These are phyloP conservation scores for Blastobotrys serpentis DNA, from an alignment of 1,139 yeast genomes.

Conservation along the genomic window DNA sequence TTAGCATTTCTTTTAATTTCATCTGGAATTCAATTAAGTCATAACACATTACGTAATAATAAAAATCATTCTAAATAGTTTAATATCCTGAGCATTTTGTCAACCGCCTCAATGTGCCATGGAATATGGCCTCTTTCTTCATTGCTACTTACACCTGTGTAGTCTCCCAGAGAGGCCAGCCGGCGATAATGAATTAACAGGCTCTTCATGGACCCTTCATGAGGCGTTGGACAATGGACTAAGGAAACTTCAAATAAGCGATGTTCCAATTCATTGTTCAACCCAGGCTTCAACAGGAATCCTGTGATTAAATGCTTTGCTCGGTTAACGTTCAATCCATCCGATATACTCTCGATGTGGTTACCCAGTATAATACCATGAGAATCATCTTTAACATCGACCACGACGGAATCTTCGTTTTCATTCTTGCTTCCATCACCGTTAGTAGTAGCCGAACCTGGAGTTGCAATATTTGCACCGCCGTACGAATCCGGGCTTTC, in stretches of 20 bases:
- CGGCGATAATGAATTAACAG: constrained; percentile 67
- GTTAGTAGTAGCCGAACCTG: not conserved
- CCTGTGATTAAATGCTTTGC: constrained; percentile 26
- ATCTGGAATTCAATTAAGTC: no score
- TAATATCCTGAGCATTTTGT: constrained; percentile 47
- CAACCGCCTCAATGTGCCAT: constrained; percentile 82
- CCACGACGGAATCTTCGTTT: constrained; percentile 29
- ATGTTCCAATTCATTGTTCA: constrained; percentile 20
- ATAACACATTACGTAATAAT: constrained; percentile 1
- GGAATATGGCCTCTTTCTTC: constrained; percentile 52
- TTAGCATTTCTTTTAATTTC: no score
- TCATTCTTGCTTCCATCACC: constrained; percentile 16
- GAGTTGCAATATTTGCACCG: constrained; percentile 6
- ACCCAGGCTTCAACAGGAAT: constrained; percentile 24
- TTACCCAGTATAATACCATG: constrained; percentile 52
- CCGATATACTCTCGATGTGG: constrained; percentile 3
- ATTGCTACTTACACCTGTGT: constrained; percentile 44
- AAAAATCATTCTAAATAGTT: constrained; percentile 22
- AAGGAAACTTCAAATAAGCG: constrained; percentile 35
- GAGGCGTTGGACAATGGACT: constrained; percentile 34
- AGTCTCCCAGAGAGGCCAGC: constrained; percentile 52
- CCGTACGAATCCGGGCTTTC: constrained; percentile 45
- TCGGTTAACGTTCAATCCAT: constrained; percentile 49
- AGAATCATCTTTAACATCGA: constrained; percentile 47
- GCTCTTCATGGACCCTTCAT: constrained; percentile 52